phyloP scores from a whole-genome alignment of 2,329 filamentous ascomycete species.

The Colletotrichum lentis region DNA sequence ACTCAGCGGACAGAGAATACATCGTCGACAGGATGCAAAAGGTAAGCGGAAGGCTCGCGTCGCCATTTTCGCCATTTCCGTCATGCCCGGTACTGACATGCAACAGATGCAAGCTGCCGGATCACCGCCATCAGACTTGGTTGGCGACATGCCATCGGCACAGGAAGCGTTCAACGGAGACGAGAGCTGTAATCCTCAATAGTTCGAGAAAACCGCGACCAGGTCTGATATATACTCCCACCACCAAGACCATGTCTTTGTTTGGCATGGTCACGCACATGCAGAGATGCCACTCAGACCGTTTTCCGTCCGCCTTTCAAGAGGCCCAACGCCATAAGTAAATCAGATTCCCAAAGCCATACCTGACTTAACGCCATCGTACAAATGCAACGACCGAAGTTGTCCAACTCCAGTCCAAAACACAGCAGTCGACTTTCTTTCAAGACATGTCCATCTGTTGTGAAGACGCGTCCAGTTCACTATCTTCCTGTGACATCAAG shows the following conservation, averaged over 20 bases:
- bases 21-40: conserved; percentile 98
- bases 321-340: conserved; percentile 6
- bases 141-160: conserved; percentile 86
- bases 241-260: conserved; percentile 35
- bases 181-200: conserved; percentile 70
- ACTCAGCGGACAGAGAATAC: conserved; percentile 83
- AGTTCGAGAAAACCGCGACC: conserved; percentile 44
- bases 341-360: neutral
- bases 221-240: conserved; percentile 39
- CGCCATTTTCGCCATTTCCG: conserved; percentile 15
- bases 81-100: conserved; percentile 35
- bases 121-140: conserved; percentile 86
- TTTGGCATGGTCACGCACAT: conserved; percentile 9
- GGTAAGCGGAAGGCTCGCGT: conserved; percentile 60
- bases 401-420: neutral
- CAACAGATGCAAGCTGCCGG: conserved; percentile 94
- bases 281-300: conserved; percentile 10
- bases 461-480: conserved; percentile 41
- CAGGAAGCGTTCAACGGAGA: conserved; percentile 74
- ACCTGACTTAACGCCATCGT: conserved; percentile 13
- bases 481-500: conserved; percentile 59
- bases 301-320: neutral
- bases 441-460: conserved; percentile 60
- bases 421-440: conserved; percentile 12
- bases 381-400: conserved; percentile 11